A percentile compares a stretch with the other conserved stretches of the same genome.
Conservation (phyloP, 2,329 filamentous ascomycete species). For the Achaetomium macrosporum region DNA sequence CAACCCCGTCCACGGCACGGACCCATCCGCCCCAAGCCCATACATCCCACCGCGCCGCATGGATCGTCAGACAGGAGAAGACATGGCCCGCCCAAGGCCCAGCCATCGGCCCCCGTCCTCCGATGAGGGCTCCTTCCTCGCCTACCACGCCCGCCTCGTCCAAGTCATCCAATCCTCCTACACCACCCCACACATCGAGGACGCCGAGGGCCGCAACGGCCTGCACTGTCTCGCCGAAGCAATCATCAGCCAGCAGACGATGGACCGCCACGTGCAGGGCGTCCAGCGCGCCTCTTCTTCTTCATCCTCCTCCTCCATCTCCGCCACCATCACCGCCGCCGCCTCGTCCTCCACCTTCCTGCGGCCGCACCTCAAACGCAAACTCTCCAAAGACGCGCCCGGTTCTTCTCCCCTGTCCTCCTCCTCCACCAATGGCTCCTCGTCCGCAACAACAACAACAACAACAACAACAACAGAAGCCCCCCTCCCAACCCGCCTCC, state of each 20-base stretch:
- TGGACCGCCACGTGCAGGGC: constrained; percentile 29
- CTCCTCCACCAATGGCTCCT: neutral
- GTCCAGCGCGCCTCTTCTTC: too few relatives aligned
- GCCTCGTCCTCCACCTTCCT: constrained; percentile 13
- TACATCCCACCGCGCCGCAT: constrained; percentile 24
- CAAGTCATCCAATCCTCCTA: constrained; percentile 32
- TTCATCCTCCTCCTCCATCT: constrained; percentile 19
- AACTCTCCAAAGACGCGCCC: constrained; percentile 25
- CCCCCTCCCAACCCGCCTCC: constrained; percentile 24
- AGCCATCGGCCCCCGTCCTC: constrained; percentile 22
- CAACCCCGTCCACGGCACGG: constrained; percentile 25
- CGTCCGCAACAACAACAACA: neutral
- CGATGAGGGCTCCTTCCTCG: constrained; percentile 27
- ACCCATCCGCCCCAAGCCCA: constrained; percentile 20
- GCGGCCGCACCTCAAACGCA: constrained; percentile 33
- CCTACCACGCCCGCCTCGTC: constrained; percentile 34
- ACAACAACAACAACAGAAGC: constrained; percentile 13
- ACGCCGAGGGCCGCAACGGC: constrained; percentile 47
- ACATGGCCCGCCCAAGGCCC: constrained; percentile 16
- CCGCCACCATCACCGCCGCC: neutral
- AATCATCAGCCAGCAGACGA: constrained; percentile 37
- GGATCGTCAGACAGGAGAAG: constrained; percentile 17
- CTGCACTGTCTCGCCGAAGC: constrained; percentile 54
- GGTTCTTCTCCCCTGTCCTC: neutral
- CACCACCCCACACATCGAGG: constrained; percentile 32